Base-by-base conservation (phyloP, 208 protist species). In the Paratrypanosoma confusum region DNA sequence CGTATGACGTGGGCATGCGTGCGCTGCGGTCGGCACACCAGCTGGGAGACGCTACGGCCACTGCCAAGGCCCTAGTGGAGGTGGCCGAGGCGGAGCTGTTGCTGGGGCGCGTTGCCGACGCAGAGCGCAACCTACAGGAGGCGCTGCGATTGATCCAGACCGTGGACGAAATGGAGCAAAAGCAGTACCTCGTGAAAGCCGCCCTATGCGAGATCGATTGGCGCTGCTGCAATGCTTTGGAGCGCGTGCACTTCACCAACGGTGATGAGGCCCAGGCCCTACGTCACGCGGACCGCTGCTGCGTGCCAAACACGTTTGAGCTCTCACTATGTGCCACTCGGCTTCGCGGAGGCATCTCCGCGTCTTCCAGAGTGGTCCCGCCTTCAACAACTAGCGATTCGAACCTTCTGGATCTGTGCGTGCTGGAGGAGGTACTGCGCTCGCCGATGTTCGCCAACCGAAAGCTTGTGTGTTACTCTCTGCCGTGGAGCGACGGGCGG, bases 191-290 rank as follows among this genome's bases (percentile, higher is more conserved):
- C 4, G 52, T 79, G 2, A 79, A 72, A 49, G 60, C 65, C 5
- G 62, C 64, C 17, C 57, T 79, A 48, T 79, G 71, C 35, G 71
- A 79, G 39, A 44, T 73, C n/a, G 56, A 79, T 31, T 79, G 71
- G 65, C 64, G 65, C 8, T 58, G 54, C 39, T 74, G 65, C 43
- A 57, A 57, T 29, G 45, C 51, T 14, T 39, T 79, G 14, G 51
- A 68, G 35, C 65, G 61, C 34, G 28, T 71, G 13, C 47, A 57
- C 44, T 26, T 63, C 13, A 52, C 48, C 10, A 34, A 34, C 26
- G 42, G 36, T 20, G 39, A 67, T 23, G 39, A 39, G 3, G 60
- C 54, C 38, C 31, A 65, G 18, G 69, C 63, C n/a, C 46, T 72
- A 6, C 51, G 61, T 38, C 54, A 37, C 32, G 44, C 54, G 6